Evolutionary conservation across 2,329 filamentous ascomycete genomes (phyloP), one percentile per base, ranked within the genome.

Genomic region (Sclerotinia glacialis): DNA sequence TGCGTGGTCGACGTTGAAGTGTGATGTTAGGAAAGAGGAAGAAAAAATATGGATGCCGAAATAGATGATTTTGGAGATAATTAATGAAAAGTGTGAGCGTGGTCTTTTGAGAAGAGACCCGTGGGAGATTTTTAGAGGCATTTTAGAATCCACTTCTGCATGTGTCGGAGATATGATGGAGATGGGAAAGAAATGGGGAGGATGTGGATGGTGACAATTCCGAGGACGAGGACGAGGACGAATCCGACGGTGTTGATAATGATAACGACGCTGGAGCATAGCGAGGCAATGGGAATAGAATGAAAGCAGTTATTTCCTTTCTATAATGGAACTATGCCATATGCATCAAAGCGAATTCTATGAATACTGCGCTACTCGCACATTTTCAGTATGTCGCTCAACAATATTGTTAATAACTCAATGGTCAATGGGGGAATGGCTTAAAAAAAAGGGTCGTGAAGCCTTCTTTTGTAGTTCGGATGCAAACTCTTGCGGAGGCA

Each of bases 21-120:
- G 44, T 6, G 37, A 64, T 31, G 6, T 23, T 21, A 31, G 16
- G 9, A 44, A 64, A 18, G 16, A 46, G 50, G 11, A 55, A 44
- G 37, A 12, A 26, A 64, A 46, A 9, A 6, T 31, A 44, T 55
- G 61, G 61, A 46, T 64, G 61, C 23, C 49, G 5, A 28, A 44
- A 11, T 11, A 31, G 7, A 21, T 54, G 3, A 23, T 54, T 23
- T 28, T 12, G 40, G 3, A 34, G 12, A 64, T 54, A 18, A 6
- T 44, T 5, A n/a, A 54, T 18, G 16, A 6, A 26, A 14, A 23
- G 23, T 64, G 49, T 26, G 28, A 42, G 18, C 40, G 37, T n/a
- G 34, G 8, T 6, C 26, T 64, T 16, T 12, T 40, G 18, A 64
- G 61, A 55, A 26, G 50, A 55, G 50, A 55, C n/a, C 7, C 34